Evolutionary conservation across 495 filamentous ascomycete genomes (phyloP).

Genomic region (Podospora pseudopauciseta): DNA sequence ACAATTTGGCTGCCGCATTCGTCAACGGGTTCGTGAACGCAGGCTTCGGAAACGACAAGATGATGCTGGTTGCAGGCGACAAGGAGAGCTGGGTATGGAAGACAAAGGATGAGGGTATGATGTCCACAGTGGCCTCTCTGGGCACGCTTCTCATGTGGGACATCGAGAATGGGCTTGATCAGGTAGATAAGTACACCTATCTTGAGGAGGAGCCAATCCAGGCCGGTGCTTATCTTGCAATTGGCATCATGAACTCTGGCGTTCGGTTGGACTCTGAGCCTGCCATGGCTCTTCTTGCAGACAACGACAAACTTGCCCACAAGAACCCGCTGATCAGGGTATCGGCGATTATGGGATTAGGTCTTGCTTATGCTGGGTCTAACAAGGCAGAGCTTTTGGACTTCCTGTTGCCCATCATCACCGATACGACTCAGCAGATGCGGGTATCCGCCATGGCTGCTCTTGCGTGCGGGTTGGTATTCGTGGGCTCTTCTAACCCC

Average conservation of each 20-base stretch:
- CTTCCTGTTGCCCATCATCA: conserved; percentile 77
- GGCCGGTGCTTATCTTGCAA: conserved; percentile 83
- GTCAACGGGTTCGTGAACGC: conserved; percentile 97
- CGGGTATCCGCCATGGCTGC: conserved; percentile 96
- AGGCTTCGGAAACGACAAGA: conserved; percentile 91
- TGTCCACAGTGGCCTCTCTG: conserved; percentile 89
- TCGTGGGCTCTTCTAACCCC: conserved; percentile 85
- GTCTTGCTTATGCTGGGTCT: conserved; percentile 87
- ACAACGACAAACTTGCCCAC: conserved; percentile 68
- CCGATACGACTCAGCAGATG: conserved; percentile 79
- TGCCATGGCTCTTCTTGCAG: conserved; percentile 77
- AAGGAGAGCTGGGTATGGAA: conserved; percentile 97
- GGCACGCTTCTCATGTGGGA: conserved; percentile 90
- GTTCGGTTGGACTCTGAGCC: conserved; percentile 83
- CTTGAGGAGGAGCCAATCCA: conserved; percentile 77
- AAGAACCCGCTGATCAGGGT: conserved; percentile 73
- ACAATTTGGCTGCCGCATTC: conserved; percentile 93
- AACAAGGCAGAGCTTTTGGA: conserved; percentile 81
- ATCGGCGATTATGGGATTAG: conserved; percentile 90
- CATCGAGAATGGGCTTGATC: conserved; percentile 80
- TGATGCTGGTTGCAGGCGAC: conserved; percentile 83
- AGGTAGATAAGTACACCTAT: conserved; percentile 90
- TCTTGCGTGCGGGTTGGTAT: conserved; percentile 82
- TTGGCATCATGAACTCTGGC: conserved; percentile 90
- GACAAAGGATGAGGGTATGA: conserved; percentile 96